A percentile compares a stretch with the other conserved stretches of the same genome.
phyloP scores from a whole-genome alignment of 2,329 filamentous ascomycete species.

The Leptographium lundbergii region DNA sequence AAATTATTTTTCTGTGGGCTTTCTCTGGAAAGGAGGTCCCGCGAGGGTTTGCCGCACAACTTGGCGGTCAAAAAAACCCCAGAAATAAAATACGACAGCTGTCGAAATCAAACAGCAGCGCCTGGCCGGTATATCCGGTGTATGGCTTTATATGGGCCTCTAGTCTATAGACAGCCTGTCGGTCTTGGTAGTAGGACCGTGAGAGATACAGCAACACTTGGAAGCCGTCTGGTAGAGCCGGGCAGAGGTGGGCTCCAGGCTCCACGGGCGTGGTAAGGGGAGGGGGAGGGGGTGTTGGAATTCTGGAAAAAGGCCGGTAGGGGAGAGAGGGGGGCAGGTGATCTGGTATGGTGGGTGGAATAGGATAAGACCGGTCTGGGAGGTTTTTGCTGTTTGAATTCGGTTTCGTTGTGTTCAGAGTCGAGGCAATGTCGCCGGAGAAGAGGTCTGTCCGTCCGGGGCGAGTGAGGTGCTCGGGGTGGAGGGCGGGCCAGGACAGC shows the following conservation, averaged over 20 bases:
- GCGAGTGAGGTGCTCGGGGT: slow-evolving; percentile 11
- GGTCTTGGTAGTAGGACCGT: neutral
- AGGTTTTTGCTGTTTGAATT: neutral
- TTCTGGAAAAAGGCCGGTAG: neutral
- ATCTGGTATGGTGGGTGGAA: neutral
- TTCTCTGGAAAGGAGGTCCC: neutral
- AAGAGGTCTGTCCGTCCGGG: neutral
- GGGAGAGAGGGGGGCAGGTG: neutral
- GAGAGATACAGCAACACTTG: neutral
- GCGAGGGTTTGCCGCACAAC: slow-evolving; percentile 15
- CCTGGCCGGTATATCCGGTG: neutral
- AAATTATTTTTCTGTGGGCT: slow-evolving; percentile 7
- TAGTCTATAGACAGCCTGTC: neutral
- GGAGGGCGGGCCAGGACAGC: slow-evolving; percentile 22
- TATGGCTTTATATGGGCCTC: neutral
- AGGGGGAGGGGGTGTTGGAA: neutral
- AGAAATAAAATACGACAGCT: slow-evolving; percentile 9
- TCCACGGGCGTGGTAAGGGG: too few species aligned
- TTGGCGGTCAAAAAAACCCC: slow-evolving; percentile 19
- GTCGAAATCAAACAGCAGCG: neutral
- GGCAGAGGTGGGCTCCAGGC: neutral
- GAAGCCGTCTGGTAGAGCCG: neutral
- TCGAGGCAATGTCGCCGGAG: slow-evolving; percentile 17
- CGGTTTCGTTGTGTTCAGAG: slow-evolving; percentile 19
- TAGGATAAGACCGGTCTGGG: neutral